Base-by-base conservation (phyloP, 371 early-diverging fungal species). In the Conidiobolus coronatus region DNA sequence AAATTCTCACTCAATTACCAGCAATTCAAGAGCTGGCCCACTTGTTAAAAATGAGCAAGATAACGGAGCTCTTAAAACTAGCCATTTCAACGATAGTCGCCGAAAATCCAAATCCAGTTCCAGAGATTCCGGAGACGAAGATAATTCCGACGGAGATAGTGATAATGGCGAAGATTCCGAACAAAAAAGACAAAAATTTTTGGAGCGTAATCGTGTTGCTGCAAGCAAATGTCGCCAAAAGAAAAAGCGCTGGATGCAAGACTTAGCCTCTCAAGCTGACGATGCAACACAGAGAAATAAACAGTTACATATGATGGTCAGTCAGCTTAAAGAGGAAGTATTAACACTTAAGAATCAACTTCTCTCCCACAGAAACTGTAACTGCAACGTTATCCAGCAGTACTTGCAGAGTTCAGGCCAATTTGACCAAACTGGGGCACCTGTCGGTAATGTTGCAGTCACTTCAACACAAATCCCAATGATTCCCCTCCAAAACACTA, bases 151-250 rank as follows among this genome's bases (percentile, higher is more conserved):
- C 19, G 24, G 24, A 3, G 23, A 35, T 2, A 34, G 42, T 38
- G 45, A 51, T 7, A 50, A 55, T 18, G 53, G 52, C 5, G 55
- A 55, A 29, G 46, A 57, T 36, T 49, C 59, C 42, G 70, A 67
- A 36, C 55, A 41, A 19, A 69, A 70, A 52, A 62, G 75, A 7
- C 64, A 61, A 22, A 57, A 58, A 35, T 73, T 79, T 45, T 56
- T 85, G 17, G 83, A 82, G 60, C 66, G 81, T 23, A 85, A 85
- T 52, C 70, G 83, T 21, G 54, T 73, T 45, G 77, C 79, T 36
- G 86, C 86, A 2, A 70, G 68, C 24, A 76, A 79, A 54, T 85
- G 83, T 53, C 64, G 86, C 40, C 81, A 79, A 57, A 81, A 79
- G 62, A 81, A 80, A 60, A 78, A 81, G 56, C 45, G 52, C 50